Conservation (phyloP, 768 basidiomycete genomes). For the Serendipita sp. region DNA sequence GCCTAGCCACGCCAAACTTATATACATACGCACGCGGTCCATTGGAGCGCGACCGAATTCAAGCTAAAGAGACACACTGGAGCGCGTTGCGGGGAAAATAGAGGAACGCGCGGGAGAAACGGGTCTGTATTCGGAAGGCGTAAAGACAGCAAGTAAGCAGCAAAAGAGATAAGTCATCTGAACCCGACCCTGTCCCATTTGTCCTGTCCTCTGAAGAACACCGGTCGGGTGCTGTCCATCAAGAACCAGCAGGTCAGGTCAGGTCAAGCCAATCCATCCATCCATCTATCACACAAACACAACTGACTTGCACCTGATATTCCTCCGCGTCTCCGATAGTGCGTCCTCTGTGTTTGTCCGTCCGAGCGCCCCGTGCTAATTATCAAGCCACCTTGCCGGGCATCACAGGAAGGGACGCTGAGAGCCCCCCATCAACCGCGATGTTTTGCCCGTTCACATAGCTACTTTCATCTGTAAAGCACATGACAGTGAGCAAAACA, state of each 20-base stretch:
- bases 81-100: background rate
- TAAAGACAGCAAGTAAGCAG: background rate
- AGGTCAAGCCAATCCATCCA: background rate
- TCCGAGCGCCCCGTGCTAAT: background rate
- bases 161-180: background rate
- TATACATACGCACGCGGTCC: no score
- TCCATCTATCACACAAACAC: no score
- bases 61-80: background rate
- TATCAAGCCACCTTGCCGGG: conserved; percentile 36
- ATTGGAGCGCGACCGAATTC: no score
- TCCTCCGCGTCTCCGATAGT: background rate
- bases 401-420: conserved; percentile 60
- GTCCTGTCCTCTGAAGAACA: background rate
- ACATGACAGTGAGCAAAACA: conserved; percentile 1
- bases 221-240: background rate
- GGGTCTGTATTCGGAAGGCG: background rate
- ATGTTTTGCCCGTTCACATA: conserved; percentile 85
- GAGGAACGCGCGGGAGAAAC: background rate
- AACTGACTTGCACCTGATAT: background rate
- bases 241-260: background rate
- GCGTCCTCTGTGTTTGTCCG: conserved; percentile 8
- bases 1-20: no score
- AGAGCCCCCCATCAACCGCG: conserved; percentile 75
- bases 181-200: background rate
- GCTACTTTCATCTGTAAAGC: conserved; percentile 57